Conservation (phyloP, 768 basidiomycete genomes). For the Boletus speciosus region DNA sequence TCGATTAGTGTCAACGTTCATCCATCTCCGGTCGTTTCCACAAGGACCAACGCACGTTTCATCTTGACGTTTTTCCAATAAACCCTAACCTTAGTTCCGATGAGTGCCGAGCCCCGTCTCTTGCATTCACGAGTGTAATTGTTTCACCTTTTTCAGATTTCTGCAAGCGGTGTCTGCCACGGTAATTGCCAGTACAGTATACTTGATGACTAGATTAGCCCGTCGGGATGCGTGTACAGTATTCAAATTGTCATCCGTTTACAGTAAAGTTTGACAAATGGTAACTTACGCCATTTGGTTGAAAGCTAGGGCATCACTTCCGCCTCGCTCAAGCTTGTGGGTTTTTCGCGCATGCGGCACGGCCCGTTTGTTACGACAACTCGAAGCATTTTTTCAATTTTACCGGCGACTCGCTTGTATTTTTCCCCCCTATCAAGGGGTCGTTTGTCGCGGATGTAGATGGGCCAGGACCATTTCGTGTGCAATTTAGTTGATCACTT, state of each 20-base stretch:
- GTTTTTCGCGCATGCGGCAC: conserved; percentile 1
- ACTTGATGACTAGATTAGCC: no score
- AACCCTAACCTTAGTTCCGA: no score
- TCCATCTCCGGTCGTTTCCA: not conserved
- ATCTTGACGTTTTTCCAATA: not conserved
- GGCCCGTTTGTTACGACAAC: conserved; percentile 12
- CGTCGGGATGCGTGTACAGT: no score
- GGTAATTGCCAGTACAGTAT: no score
- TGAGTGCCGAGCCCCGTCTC: no score
- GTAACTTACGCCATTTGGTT: not conserved
- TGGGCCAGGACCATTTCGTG: not conserved
- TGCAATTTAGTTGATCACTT: conserved; percentile 3
- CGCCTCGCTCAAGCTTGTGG: not conserved
- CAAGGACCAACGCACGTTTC: not conserved
- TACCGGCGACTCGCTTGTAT: not conserved
- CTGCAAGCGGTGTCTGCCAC: no score
- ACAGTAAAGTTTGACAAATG: not conserved
- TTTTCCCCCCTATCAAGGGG: not conserved
- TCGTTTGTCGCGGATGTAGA: conserved; percentile 1
- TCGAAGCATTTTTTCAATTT: conserved; percentile 3
- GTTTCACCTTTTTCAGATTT: no score
- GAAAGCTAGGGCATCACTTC: conserved; percentile 1
- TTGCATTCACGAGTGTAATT: no score
- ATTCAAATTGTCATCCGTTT: not conserved
- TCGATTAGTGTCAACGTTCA: not conserved